Conservation (phyloP, 352 stramenopile genomes). For the Globisporangium acanthophoron region DNA sequence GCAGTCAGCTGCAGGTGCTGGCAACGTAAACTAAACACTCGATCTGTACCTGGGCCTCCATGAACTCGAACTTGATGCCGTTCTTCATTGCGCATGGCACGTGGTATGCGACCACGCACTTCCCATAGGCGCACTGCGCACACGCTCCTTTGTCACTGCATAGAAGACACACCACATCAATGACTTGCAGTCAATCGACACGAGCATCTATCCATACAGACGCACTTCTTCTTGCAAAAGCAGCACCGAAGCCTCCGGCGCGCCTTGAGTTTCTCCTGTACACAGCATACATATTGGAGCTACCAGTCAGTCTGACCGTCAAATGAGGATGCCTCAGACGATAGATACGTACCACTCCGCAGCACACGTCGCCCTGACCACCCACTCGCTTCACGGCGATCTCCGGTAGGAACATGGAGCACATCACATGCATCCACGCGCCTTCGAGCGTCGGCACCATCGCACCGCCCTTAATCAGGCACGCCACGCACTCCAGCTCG, state of each 20-base stretch:
- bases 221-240: conserved; percentile 64
- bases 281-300: background rate
- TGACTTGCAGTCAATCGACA: background rate
- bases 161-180: conserved; percentile 3
- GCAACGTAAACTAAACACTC: background rate
- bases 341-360: conserved; percentile 29
- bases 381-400: conserved; percentile 39
- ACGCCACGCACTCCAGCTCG: conserved; percentile 50
- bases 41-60: conserved; percentile 37
- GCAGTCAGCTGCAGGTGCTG: background rate
- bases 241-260: conserved; percentile 61
- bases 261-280: conserved; percentile 41
- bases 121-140: conserved; percentile 60
- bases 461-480: conserved; percentile 43
- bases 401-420: conserved; percentile 78
- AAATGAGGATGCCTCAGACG: background rate
- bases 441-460: conserved; percentile 39
- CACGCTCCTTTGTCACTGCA: conserved; percentile 63
- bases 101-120: conserved; percentile 73
- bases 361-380: conserved; percentile 49
- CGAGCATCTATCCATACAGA: background rate
- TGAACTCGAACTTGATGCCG: conserved; percentile 57
- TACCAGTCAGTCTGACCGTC: background rate
- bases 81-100: conserved; percentile 56
- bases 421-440: conserved; percentile 72